phyloP scores from a whole-genome alignment of 2,329 filamentous ascomycete species.

The Fonsecaea monophora region DNA sequence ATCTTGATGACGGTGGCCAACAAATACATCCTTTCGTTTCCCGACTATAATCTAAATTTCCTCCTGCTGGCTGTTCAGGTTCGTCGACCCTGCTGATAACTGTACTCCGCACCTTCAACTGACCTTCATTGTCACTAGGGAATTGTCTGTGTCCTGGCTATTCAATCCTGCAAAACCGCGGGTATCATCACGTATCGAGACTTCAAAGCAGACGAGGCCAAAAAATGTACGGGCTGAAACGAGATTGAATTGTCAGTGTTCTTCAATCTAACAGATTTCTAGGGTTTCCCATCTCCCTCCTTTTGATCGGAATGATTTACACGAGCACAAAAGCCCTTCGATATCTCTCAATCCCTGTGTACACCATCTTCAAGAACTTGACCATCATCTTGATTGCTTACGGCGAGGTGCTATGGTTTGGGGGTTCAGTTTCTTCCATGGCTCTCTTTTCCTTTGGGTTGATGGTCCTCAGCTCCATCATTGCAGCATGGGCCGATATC shows the following conservation, averaged over 20 bases:
- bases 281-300: slow-evolving; percentile 96
- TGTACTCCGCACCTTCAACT: slow-evolving; percentile 9
- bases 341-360: slow-evolving; percentile 95
- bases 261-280: slow-evolving; percentile 22
- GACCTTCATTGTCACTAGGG: slow-evolving; percentile 63
- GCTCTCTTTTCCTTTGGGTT: slow-evolving; percentile 92
- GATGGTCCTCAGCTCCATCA: slow-evolving; percentile 93
- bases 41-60: slow-evolving; percentile 94
- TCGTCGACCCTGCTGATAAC: slow-evolving; percentile 46
- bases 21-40: slow-evolving; percentile 94
- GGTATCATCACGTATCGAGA: slow-evolving; percentile 82
- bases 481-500: slow-evolving; percentile 97
- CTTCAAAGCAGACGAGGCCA: slow-evolving; percentile 89
- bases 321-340: slow-evolving; percentile 94
- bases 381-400: slow-evolving; percentile 99
- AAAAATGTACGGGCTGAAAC: slow-evolving; percentile 73
- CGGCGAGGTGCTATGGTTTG: slow-evolving; percentile 97
- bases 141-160: slow-evolving; percentile 84
- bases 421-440: slow-evolving; percentile 85
- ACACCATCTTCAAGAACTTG: slow-evolving; percentile 99
- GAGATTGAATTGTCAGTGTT: too few species aligned
- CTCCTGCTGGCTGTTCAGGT: slow-evolving; percentile 94
- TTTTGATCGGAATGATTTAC: slow-evolving; percentile 99
- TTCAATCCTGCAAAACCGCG: slow-evolving; percentile 78
- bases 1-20: slow-evolving; percentile 99